A percentile compares a stretch with the other conserved stretches of the same genome.
Conservation (phyloP, 2,329 filamentous ascomycete species). For the Elsinoe perseae region DNA sequence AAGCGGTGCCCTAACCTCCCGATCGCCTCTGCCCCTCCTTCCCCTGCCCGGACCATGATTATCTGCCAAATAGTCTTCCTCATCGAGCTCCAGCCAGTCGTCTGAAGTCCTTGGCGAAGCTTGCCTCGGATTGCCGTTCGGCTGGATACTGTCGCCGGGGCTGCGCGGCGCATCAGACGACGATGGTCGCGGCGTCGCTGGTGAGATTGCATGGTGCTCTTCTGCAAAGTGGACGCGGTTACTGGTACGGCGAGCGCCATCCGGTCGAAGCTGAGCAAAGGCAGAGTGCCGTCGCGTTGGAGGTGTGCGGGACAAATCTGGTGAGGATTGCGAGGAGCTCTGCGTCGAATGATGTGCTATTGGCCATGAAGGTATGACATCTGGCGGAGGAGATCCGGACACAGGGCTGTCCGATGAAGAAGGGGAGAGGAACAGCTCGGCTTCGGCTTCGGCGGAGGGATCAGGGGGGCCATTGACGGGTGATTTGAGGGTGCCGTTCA, state of each 20-base stretch:
- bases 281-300: constrained; percentile 32
- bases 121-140: constrained; percentile 5
- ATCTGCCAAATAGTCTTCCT: constrained; percentile 53
- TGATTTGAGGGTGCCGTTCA: constrained; percentile 10
- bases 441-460: constrained; percentile 12
- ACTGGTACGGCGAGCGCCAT: constrained; percentile 54
- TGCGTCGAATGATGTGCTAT: neutral
- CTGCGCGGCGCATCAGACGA: constrained; percentile 28
- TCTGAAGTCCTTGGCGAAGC: constrained; percentile 19
- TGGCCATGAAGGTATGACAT: neutral
- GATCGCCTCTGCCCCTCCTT: constrained; percentile 37
- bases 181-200: constrained; percentile 2
- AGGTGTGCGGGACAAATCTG: neutral
- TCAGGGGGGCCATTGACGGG: constrained; percentile 5
- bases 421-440: constrained; percentile 12
- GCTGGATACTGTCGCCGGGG: neutral
- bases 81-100: constrained; percentile 46
- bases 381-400: neutral
- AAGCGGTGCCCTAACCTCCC: constrained; percentile 53
- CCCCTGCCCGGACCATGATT: constrained; percentile 25
- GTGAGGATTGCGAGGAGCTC: neutral
- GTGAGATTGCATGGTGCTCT: constrained; percentile 8
- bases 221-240: constrained; percentile 68
- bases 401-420: neutral
- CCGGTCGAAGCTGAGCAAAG: constrained; percentile 39